Evolutionary conservation across 2,329 filamentous ascomycete species (phyloP), one percentile per base, ranked within the genome.

Genomic region (Ophidiomyces ophidiicola): DNA sequence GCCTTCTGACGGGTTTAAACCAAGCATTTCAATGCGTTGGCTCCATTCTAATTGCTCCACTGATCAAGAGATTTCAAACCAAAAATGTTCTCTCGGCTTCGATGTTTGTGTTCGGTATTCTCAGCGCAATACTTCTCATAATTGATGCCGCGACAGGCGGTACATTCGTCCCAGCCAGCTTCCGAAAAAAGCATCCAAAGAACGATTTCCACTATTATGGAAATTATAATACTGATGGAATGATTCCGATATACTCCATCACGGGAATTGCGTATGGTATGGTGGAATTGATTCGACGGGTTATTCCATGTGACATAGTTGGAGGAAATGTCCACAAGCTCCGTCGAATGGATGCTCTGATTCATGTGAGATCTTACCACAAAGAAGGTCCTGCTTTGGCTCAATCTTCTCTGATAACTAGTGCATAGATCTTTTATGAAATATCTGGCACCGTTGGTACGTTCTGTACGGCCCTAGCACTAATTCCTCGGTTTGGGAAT

Each of bases 151-250:
- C 30, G 15, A 40, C 37, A 4, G 37, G 37, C 15, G 37, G 30
- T 25, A 25, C 20, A 14, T 39, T 25, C 15, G 21, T 18, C 19
- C 36, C 19, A 19, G 29, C 11, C 4, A 15, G 2, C 3, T 39
- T 32, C 24, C 19, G 25, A 14, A 34, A 40, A 17, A 34, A 40
- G 17, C 37, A 40, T 17, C 21, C 37, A 28, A 34, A 40, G 15
- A 30, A 40, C 15, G 36, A 33, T 20, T 39, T 33, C 14, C 30
- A 40, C 20, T 40, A 34, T 29, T 40, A 40, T 20, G 37, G 24
- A 15, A n/a, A 25, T 10, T 39, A 31, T 30, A 30, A 37, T 17
- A 39, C 29, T 4, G 36, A 33, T 15, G 29, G 36, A 18, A 39
- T 33, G 36, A 33, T 39, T 14, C 29, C 36, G 2, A 28, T 32